A percentile compares a stretch with the other conserved stretches of the same genome.
Conservation (phyloP, 2,329 filamentous ascomycete species). For the Xylaria hypoxylon region DNA sequence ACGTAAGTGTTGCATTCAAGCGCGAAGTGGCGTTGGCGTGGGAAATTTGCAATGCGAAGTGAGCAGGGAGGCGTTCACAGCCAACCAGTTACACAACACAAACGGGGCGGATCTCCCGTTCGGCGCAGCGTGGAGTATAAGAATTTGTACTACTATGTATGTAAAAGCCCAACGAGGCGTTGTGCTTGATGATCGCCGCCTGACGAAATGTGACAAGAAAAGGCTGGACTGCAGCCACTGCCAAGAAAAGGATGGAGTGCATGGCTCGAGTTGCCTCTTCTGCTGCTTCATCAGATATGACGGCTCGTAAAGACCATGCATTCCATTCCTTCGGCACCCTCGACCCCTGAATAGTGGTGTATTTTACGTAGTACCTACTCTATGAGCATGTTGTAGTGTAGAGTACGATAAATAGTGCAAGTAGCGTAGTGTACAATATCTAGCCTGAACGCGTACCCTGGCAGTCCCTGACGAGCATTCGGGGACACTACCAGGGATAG, state of each 20-base stretch:
- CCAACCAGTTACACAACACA: constrained; percentile 30
- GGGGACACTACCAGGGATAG: constrained; percentile 21
- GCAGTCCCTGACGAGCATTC: constrained; percentile 7
- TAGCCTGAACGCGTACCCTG: neutral
- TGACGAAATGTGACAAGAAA: constrained; percentile 31
- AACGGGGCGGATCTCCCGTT: constrained; percentile 33
- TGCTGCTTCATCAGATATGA: constrained; percentile 19
- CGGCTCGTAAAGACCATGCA: constrained; percentile 12
- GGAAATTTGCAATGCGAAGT: constrained; percentile 36
- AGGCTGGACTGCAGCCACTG: constrained; percentile 28
- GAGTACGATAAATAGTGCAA: too few relatives aligned
- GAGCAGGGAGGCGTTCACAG: constrained; percentile 25
- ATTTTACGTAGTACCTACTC: too few relatives aligned
- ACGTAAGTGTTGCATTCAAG: constrained; percentile 26
- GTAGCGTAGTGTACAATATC: neutral
- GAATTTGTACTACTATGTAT: too few relatives aligned
- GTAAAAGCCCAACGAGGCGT: constrained; percentile 16
- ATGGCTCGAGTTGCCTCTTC: constrained; percentile 13
- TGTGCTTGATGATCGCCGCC: constrained; percentile 24
- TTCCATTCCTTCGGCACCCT: constrained; percentile 16
- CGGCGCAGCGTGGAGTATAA: constrained; percentile 22
- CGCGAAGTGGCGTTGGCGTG: constrained; percentile 24
- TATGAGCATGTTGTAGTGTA: neutral
- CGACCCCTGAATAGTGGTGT: constrained; percentile 15
- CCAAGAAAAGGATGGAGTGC: neutral